A percentile compares a stretch with the other conserved stretches of the same genome.
Evolutionary conservation across 2,329 filamentous ascomycete species (phyloP).

Genomic region (Endoconidiophora polonica): DNA sequence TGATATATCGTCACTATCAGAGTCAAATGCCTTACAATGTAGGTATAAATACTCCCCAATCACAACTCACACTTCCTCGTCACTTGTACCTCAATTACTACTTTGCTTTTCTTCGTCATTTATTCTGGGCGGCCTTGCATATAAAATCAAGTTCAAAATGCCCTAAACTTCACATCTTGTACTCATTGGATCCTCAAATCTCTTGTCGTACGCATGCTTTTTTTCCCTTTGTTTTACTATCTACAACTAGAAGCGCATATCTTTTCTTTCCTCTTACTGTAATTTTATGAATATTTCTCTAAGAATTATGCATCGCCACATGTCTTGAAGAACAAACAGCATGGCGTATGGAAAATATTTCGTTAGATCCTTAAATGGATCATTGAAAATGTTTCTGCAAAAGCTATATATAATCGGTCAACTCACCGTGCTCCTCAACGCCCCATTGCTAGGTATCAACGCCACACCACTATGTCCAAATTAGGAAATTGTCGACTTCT

Average conservation of each 20-base stretch:
- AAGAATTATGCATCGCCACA: background rate
- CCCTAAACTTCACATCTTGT: background rate
- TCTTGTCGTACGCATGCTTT: background rate
- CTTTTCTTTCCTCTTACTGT: background rate
- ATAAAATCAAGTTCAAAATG: background rate
- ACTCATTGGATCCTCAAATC: background rate
- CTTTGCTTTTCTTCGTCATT: background rate
- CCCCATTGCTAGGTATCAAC: background rate
- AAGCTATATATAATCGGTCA: no score
- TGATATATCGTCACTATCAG: background rate
- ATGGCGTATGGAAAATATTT: no score
- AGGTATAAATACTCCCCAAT: background rate
- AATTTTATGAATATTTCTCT: background rate
- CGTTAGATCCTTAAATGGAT: no score
- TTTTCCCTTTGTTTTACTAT: background rate
- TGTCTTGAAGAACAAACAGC: background rate
- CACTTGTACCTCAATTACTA: background rate
- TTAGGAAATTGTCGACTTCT: background rate
- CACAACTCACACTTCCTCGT: background rate
- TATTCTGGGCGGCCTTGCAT: background rate
- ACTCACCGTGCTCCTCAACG: background rate
- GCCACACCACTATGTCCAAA: background rate
- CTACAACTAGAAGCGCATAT: background rate
- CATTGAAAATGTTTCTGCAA: no score
- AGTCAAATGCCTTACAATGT: no score